Base-by-base conservation (phyloP, 345 rosid genomes). In the Kandelia obovata region DNA sequence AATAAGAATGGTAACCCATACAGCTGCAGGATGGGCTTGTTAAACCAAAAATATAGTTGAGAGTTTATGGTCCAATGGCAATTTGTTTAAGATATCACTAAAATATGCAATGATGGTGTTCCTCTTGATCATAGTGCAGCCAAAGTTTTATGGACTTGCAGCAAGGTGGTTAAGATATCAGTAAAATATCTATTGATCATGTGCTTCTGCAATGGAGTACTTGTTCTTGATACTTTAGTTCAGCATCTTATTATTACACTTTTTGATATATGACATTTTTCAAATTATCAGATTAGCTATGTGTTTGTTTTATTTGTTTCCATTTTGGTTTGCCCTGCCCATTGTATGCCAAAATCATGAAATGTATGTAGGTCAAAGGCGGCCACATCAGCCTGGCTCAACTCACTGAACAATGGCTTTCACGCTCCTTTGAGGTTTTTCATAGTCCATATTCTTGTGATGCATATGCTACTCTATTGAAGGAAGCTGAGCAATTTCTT, bases 401-500 rank as follows among this genome's bases (percentile, higher is more conserved):
- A 74, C 92, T 92, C 53, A 92, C 92, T n/a, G 85, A 81, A 71
- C 73, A 80, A 28, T 94, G 98, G 98, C 88, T 91, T 74, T 62
- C 35, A 56, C 85, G 37, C 46, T 88, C 89, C 3, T 46, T 69
- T 23, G 77, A 83, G 72, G 64, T 81, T 79, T 77, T 84, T 53
- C 64, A 79, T 28, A 58, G 70, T 78, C 86, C 82, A 53, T 94
- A 79, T 78, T 85, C 83, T 20, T 69, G 77, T 78, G 87, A 71
- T 73, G 77, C 78, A 72, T 94, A 77, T 78, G 64, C 69, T 32
- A 72, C 65, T 60, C 81, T 80, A 20, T 73, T 94, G 83, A 86
- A 86, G 83, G 92, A 91, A 77, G 92, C 92, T 64, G 98, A 94
- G 64, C 95, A 94, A 77, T 94, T 91, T 89, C 91, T 94, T 68